These are phyloP conservation scores for Ganoderma meredithae DNA, from an alignment of 1,284 basidiomycete species.

Conservation along the genomic window DNA sequence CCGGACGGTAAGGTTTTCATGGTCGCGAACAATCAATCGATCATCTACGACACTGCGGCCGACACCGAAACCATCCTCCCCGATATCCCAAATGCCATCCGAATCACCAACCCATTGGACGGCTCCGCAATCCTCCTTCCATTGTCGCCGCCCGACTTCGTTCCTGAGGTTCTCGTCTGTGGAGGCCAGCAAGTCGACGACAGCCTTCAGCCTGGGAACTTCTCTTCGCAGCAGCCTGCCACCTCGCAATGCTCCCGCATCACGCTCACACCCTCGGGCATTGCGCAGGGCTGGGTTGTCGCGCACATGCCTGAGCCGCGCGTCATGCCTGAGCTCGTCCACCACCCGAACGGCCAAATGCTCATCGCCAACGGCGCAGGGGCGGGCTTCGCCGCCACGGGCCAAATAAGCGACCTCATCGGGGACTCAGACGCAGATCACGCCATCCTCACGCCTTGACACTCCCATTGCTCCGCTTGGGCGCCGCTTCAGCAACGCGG, in stretches of 20 bases:
- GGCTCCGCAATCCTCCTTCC: constrained; percentile 58
- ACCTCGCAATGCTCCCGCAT: constrained; percentile 49
- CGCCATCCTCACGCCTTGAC: constrained; percentile 55
- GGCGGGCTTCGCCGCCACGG: constrained; percentile 56
- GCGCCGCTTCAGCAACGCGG: constrained; percentile 52
- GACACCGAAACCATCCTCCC: constrained; percentile 51
- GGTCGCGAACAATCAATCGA: constrained; percentile 53
- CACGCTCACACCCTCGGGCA: constrained; percentile 34
- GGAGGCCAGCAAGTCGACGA: constrained; percentile 49
- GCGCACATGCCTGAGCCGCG: constrained; percentile 41
- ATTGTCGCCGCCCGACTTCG: constrained; percentile 52
- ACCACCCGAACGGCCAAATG: constrained; percentile 60
- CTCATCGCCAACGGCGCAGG: constrained; percentile 56
- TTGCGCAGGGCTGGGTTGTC: constrained; percentile 37
- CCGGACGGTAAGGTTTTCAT: constrained; percentile 51
- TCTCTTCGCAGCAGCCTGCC: constrained; percentile 51
- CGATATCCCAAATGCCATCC: constrained; percentile 57
- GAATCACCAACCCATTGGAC: constrained; percentile 51
- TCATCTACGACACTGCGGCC: constrained; percentile 37
- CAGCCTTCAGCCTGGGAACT: constrained; percentile 38
- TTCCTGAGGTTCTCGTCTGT: constrained; percentile 58
- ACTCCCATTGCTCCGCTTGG: constrained; percentile 55
- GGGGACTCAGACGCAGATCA: constrained; percentile 57
- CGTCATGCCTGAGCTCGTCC: constrained; percentile 58
- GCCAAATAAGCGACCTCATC: constrained; percentile 32